Conservation (phyloP, 768 basidiomycete genomes). For the Trametes cinnabarina region DNA sequence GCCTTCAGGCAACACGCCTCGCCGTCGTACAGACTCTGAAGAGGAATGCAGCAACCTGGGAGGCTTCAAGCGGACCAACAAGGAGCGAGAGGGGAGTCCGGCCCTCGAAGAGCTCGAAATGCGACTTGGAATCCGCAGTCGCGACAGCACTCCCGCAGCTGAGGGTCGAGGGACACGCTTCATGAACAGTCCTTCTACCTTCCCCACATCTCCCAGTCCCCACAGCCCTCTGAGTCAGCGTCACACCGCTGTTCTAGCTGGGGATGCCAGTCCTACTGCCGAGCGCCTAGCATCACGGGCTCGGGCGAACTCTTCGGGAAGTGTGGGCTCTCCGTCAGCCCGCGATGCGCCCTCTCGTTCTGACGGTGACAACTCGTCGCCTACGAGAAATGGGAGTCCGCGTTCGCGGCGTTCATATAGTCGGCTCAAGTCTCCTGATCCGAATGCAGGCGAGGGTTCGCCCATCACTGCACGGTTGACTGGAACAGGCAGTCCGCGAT, state of each 20-base stretch:
- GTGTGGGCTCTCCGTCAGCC: slow-evolving; percentile 15
- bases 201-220: slow-evolving; percentile 3
- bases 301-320: slow-evolving; percentile 18
- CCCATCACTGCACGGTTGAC: slow-evolving; percentile 13
- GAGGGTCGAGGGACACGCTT: slow-evolving; percentile 8
- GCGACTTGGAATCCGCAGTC: slow-evolving; percentile 32
- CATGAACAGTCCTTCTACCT: slow-evolving; percentile 11
- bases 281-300: slow-evolving; percentile 19
- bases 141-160: slow-evolving; percentile 22
- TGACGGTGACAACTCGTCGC: slow-evolving; percentile 13
- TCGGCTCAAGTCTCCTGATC: slow-evolving; percentile 23
- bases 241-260: slow-evolving; percentile 6
- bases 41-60: slow-evolving; percentile 42
- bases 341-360: slow-evolving; percentile 6
- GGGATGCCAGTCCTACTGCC: slow-evolving; percentile 20
- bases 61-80: slow-evolving; percentile 39
- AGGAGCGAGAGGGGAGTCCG: slow-evolving; percentile 32
- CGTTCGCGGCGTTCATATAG: slow-evolving; percentile 18
- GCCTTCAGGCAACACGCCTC: slow-evolving; percentile 41
- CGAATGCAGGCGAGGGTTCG: slow-evolving; percentile 9
- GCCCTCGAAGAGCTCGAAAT: slow-evolving; percentile 35
- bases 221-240: slow-evolving; percentile 14
- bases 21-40: slow-evolving; percentile 34
- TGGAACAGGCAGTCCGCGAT: slow-evolving; percentile 19
- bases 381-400: slow-evolving; percentile 18